Conservation (phyloP, 2,329 filamentous ascomycete species). For the Pyricularia pennisetigena region DNA sequence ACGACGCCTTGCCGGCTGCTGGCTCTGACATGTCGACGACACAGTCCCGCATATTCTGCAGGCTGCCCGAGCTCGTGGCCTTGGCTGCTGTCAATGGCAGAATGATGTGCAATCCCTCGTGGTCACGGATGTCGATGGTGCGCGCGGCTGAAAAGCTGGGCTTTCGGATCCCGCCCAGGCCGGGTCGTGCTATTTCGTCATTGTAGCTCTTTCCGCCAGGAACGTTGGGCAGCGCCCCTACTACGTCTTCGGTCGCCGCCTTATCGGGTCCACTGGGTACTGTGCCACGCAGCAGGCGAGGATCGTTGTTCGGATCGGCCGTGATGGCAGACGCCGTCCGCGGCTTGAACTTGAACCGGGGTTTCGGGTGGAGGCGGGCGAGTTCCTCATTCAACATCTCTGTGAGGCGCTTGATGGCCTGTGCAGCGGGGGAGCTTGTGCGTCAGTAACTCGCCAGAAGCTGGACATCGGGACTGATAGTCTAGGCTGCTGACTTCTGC, state of each 20-base stretch:
- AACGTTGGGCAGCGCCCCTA: constrained; percentile 26
- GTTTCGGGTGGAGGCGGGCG: constrained; percentile 58
- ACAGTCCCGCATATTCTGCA: constrained; percentile 60
- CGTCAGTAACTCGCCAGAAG: background rate
- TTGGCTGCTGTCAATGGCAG: constrained; percentile 61
- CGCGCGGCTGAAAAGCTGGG: constrained; percentile 54
- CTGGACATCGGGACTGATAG: background rate
- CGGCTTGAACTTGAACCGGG: constrained; percentile 65
- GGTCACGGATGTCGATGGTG: constrained; percentile 56
- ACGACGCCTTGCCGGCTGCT: constrained; percentile 48
- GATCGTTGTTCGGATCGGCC: constrained; percentile 29
- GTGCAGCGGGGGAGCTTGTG: background rate
- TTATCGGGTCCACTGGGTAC: constrained; percentile 2
- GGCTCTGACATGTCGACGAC: constrained; percentile 74
- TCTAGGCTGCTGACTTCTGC: constrained; percentile 48
- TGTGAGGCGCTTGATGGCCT: constrained; percentile 72
- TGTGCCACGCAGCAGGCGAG: constrained; percentile 22
- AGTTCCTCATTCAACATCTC: constrained; percentile 67
- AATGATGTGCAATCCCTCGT: constrained; percentile 63
- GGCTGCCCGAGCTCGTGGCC: constrained; percentile 62
- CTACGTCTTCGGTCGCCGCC: constrained; percentile 21
- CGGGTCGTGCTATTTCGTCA: constrained; percentile 36
- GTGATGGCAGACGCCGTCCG: constrained; percentile 11
- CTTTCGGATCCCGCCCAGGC: constrained; percentile 36
- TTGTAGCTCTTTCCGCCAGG: constrained; percentile 41